Percentiles rank a stretch among this genome's conserved stretches.
Conservation (phyloP, 1,284 basidiomycete genomes). For the Ganoderma resinaceum region DNA sequence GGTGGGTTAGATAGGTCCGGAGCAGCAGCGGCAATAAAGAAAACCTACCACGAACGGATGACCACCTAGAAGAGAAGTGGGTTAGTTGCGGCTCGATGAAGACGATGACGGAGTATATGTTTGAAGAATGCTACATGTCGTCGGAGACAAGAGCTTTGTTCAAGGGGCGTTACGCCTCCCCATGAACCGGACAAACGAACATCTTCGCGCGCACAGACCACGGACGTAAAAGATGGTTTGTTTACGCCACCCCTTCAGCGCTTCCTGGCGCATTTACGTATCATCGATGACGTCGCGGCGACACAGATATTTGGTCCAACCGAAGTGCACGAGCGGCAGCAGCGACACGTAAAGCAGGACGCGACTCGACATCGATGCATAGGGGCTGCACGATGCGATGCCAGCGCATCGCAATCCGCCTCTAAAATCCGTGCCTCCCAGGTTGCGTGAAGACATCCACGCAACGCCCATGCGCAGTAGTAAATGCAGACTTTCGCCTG, state of each 20-base stretch:
- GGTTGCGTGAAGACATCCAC: background rate
- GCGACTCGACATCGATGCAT: background rate
- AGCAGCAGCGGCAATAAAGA: background rate
- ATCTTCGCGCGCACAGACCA: constrained; percentile 1
- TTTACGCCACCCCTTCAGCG: background rate
- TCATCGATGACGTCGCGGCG: background rate
- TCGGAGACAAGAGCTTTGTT: background rate
- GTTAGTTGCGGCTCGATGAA: constrained; percentile 15
- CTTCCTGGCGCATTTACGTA: background rate
- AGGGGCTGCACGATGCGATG: background rate
- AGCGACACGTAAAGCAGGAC: background rate
- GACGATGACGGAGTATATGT: background rate
- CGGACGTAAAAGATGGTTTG: background rate
- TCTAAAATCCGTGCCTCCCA: background rate
- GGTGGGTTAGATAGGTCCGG: constrained; percentile 27
- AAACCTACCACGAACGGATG: constrained; percentile 73
- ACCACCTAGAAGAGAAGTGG: constrained; percentile 62
- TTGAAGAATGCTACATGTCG: background rate
- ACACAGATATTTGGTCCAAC: background rate
- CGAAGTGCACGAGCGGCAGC: background rate
- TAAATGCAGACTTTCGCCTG: background rate
- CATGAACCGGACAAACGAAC: background rate
- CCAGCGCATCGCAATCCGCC: background rate
- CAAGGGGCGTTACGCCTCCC: background rate
- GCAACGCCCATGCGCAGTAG: background rate